phyloP scores from a whole-genome alignment of 441 rosid genomes.

The Biscutella auriculata region DNA sequence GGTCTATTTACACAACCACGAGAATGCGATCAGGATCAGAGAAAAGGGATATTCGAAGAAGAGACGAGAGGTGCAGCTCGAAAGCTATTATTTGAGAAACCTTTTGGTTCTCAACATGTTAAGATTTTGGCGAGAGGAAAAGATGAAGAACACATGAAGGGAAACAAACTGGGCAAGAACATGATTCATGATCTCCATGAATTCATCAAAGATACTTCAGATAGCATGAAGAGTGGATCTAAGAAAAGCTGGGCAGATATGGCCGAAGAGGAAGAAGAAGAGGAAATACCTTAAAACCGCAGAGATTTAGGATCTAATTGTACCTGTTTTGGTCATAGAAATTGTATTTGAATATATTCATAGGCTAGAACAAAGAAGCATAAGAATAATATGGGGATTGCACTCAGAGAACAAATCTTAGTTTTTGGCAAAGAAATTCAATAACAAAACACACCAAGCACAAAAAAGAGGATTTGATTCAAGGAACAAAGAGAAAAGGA shows the following conservation, averaged over 20 bases:
- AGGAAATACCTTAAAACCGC: background rate
- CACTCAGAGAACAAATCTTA: conserved; percentile 19
- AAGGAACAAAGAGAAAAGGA: conserved; percentile 2
- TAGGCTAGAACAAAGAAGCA: conserved; percentile 17
- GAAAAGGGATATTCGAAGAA: background rate
- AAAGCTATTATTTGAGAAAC: conserved; percentile 12
- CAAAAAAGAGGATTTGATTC: conserved; percentile 12
- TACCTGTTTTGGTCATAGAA: background rate
- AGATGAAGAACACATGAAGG: background rate
- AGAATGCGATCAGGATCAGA: conserved; percentile 12
- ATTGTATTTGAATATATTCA: conserved; percentile 5
- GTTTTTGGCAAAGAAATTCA: background rate
- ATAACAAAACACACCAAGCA: conserved; percentile 15
- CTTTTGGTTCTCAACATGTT: background rate
- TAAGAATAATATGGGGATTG: conserved; percentile 7
- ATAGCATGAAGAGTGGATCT: conserved; percentile 1
- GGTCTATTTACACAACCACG: conserved; percentile 23
- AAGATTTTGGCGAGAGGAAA: background rate
- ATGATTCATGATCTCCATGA: conserved; percentile 20
- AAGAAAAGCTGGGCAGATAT: conserved; percentile 77
- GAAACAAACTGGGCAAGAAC: conserved; percentile 20
- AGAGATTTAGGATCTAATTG: background rate
- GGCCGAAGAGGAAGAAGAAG: conserved; percentile 57
- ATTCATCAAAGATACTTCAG: conserved; percentile 10
- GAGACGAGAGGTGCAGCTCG: conserved; percentile 17